Conservation (phyloP, 257 asterid species). For the Solanum sejunctum region DNA sequence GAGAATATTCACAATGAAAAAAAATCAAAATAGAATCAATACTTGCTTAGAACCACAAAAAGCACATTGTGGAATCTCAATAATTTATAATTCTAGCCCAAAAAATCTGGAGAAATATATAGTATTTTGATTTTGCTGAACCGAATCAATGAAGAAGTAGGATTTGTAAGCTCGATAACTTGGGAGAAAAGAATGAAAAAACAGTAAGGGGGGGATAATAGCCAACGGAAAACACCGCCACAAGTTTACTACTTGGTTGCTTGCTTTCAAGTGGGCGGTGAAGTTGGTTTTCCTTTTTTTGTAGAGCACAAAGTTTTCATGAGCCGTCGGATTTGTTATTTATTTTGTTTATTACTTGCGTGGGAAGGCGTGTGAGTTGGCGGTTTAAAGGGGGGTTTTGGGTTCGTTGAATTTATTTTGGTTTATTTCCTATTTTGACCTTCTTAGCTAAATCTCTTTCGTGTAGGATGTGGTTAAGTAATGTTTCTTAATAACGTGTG, state of each 20-base stretch:
- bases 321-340: neutral
- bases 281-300: neutral
- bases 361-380: neutral
- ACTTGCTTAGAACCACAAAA: neutral
- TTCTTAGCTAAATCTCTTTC: neutral
- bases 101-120: neutral
- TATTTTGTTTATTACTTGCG: neutral
- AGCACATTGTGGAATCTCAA: neutral
- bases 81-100: neutral
- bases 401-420: neutral
- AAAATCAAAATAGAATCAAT: neutral
- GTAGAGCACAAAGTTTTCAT: neutral
- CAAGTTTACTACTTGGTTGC: neutral
- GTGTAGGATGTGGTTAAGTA: neutral
- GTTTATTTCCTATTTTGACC: neutral
- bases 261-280: neutral
- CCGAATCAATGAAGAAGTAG: neutral
- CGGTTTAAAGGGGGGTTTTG: neutral
- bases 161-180: neutral
- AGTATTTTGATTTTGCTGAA: neutral
- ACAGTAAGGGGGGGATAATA: neutral
- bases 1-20: neutral
- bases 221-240: slow-evolving; percentile 2
- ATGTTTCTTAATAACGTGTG: neutral
- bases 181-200: neutral